Conservation (phyloP, 1,284 basidiomycete species). For the Boletus hoseneyae region DNA sequence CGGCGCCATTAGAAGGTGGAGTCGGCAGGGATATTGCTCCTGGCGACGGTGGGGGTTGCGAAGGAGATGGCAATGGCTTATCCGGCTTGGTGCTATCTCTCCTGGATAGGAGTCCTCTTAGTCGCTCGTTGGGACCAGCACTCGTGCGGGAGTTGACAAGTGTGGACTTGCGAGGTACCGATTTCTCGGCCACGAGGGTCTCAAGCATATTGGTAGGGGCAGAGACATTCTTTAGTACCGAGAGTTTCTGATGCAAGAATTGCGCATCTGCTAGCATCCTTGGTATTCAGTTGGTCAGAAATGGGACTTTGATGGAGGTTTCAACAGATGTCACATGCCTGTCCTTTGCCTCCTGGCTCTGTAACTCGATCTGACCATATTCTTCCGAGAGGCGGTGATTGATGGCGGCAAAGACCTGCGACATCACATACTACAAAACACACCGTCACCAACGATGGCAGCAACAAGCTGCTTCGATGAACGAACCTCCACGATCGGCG, state of each 20-base stretch:
- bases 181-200: slow-evolving; percentile 76
- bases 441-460: slow-evolving; percentile 5
- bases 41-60: slow-evolving; percentile 24
- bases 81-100: slow-evolving; percentile 29
- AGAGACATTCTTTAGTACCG: slow-evolving; percentile 64
- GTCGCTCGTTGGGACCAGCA: slow-evolving; percentile 31
- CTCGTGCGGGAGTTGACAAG: slow-evolving; percentile 25
- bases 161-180: slow-evolving; percentile 37
- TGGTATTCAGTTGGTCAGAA: slow-evolving; percentile 16
- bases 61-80: slow-evolving; percentile 30
- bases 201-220: slow-evolving; percentile 75
- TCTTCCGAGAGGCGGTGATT: slow-evolving; percentile 85
- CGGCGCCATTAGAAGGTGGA: slow-evolving; percentile 9
- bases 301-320: slow-evolving; percentile 1
- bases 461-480: not conserved
- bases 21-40: slow-evolving; percentile 3
- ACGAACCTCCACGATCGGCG: slow-evolving; percentile 73
- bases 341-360: slow-evolving; percentile 76
- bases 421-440: slow-evolving; percentile 74
- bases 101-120: slow-evolving; percentile 30
- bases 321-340: slow-evolving; percentile 48
- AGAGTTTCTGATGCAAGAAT: slow-evolving; percentile 71
- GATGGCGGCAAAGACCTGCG: slow-evolving; percentile 88
- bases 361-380: slow-evolving; percentile 77
- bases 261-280: slow-evolving; percentile 79